Base-by-base conservation (phyloP, 2,329 filamentous ascomycete genomes). In the Xylaria sp. region DNA sequence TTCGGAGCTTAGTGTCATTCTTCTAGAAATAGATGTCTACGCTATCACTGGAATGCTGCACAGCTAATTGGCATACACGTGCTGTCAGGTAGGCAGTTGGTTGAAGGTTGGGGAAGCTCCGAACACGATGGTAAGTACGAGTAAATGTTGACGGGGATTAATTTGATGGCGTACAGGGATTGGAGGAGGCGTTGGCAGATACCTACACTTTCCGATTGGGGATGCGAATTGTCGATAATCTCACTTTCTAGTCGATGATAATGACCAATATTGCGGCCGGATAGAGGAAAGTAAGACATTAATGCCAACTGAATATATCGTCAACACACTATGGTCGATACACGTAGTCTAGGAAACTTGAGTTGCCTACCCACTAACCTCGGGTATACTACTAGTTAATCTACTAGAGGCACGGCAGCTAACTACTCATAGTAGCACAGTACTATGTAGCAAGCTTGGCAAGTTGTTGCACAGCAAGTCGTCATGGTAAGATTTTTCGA, bases 81-180 rank as follows among this genome's bases (percentile, higher is more conserved):
- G 66, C 45, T 61, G 41, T 10, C 50, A 58, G 36, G 50, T 18
- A 65, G 53, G 67, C 60, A 36, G n/a, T 36, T 57, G 58, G 60
- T 61, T 45, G 20, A 53, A 53, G 50, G 36, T 69, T 70, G 69
- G 69, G 69, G 69, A 69, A 70, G 66, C 57, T 69, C 69, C 69
- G 69, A 15, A 32, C 41, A 58, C 52, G 39, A 45, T 34, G 18
- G 5, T 32, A n/a, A n/a, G n/a, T n/a, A n/a, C n/a, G n/a, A n/a
- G n/a, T n/a, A 32, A 52, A 32, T n/a, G 25, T 13, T 52, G 48
- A 8, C 18, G 48, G 48, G 48, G 23, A 9, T 52, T 45, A 25
- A n/a, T 20, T 53, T 12, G n/a, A 36, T n/a, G 34, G 48, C 48
- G 50, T 61, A 45, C 57, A 63, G 23, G 36, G 28, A 13, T n/a